Conservation (phyloP, 371 early-diverging fungal genomes). For the Mortierella sp. region DNA sequence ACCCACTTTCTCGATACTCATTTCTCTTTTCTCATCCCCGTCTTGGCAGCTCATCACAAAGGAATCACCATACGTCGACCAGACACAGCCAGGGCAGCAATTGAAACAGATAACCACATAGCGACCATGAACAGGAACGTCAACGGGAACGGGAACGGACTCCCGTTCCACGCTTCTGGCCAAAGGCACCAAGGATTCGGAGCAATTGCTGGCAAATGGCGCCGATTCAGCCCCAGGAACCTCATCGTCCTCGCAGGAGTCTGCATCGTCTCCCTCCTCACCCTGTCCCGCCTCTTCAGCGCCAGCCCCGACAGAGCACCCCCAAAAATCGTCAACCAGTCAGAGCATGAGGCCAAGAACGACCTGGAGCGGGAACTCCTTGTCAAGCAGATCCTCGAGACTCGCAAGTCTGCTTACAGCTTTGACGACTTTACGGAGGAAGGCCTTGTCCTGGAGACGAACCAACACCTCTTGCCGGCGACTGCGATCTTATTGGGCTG, state of each 20-base stretch:
- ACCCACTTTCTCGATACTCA: background rate
- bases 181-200: conserved; percentile 13
- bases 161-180: conserved; percentile 43
- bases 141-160: conserved; percentile 34
- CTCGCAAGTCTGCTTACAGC: conserved; percentile 32
- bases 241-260: conserved; percentile 32
- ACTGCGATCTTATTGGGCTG: conserved; percentile 56
- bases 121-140: conserved; percentile 40
- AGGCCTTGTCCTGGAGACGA: conserved; percentile 23
- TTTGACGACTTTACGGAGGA: conserved; percentile 56
- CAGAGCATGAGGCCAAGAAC: conserved; percentile 16
- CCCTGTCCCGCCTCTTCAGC: conserved; percentile 24
- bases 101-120: background rate
- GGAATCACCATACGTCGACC: background rate
- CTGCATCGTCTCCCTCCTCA: conserved; percentile 33
- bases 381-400: conserved; percentile 38
- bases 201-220: background rate
- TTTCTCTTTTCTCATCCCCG: background rate
- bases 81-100: background rate
- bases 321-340: background rate
- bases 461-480: conserved; percentile 41
- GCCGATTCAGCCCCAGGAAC: conserved; percentile 9
- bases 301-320: background rate
- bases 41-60: background rate
- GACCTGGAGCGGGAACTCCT: conserved; percentile 35